Percentiles rank a stretch among this genome's conserved stretches.
Conservation (phyloP, 768 basidiomycete genomes). For the Agrocybe pediades region DNA sequence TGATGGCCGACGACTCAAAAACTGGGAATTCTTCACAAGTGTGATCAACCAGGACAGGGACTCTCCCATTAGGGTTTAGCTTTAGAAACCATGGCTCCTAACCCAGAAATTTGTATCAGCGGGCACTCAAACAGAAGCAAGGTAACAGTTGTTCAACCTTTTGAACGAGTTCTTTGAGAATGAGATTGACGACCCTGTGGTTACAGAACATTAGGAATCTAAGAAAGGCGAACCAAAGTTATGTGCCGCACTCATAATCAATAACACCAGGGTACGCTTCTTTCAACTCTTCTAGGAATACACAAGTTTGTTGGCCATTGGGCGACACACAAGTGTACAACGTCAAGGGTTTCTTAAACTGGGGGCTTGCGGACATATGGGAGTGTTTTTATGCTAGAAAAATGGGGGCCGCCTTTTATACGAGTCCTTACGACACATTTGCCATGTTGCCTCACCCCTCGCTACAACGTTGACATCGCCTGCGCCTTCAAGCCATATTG, state of each 20-base stretch:
- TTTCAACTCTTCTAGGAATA: slow-evolving; percentile 66
- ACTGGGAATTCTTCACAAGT: slow-evolving; percentile 61
- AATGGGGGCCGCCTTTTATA: too few species aligned
- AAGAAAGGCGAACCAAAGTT: neutral
- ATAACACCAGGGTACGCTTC: slow-evolving; percentile 45
- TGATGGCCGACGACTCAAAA: slow-evolving; percentile 81
- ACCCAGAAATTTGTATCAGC: neutral
- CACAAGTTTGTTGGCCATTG: slow-evolving; percentile 52
- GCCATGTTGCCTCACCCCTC: neutral
- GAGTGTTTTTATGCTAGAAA: neutral
- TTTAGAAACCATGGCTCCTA: slow-evolving; percentile 74
- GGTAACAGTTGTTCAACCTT: slow-evolving; percentile 43
- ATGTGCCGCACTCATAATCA: slow-evolving; percentile 51
- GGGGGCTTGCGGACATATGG: slow-evolving; percentile 26
- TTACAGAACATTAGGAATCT: neutral
- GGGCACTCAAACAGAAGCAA: neutral
- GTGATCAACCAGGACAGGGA: slow-evolving; percentile 68
- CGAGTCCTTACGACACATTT: neutral
- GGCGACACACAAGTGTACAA: slow-evolving; percentile 61
- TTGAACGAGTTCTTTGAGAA: slow-evolving; percentile 67
- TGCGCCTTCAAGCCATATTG: neutral
- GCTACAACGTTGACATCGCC: neutral
- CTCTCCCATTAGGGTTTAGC: slow-evolving; percentile 73
- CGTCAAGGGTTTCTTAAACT: slow-evolving; percentile 38
- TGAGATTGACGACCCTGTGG: slow-evolving; percentile 50